These are phyloP conservation scores for Salvia miltiorrhiza DNA, from an alignment of 257 asterid species.

Conservation along the genomic window DNA sequence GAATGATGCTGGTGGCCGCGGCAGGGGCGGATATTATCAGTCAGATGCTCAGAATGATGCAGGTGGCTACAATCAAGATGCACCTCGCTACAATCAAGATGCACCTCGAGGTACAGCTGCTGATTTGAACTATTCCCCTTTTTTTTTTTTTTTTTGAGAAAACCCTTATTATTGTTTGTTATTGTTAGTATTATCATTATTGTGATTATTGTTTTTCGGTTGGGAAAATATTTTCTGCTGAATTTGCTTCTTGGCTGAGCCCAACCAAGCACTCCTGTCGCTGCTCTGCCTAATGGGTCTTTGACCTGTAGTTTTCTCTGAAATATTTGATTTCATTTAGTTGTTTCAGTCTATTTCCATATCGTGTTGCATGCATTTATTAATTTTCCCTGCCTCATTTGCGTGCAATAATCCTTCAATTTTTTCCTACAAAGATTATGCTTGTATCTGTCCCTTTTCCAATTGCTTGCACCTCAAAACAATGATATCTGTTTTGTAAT, in stretches of 20 bases:
- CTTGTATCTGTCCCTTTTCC: not conserved
- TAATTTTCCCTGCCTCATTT: not conserved
- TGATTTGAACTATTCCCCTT: not conserved
- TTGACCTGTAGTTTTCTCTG: not conserved
- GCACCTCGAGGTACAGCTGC: constrained; percentile 50
- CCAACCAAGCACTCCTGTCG: not conserved
- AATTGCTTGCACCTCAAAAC: not conserved
- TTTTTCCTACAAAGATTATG: not conserved
- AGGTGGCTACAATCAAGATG: constrained; percentile 58
- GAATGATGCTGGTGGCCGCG: constrained; percentile 48
- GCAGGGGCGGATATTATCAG: constrained; percentile 63
- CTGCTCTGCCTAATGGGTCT: not conserved
- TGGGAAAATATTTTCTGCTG: not conserved
- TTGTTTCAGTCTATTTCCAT: not conserved
- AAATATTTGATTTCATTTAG: not conserved
- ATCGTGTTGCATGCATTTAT: not conserved
- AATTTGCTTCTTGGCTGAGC: not conserved
- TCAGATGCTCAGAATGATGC: constrained; percentile 10
- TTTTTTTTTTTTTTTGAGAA: no score
- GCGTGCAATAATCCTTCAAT: not conserved
- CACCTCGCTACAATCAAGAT: constrained; percentile 64
- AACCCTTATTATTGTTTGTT: not conserved
- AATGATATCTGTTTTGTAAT: not conserved
- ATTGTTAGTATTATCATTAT: not conserved
- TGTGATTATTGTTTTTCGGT: not conserved